Evolutionary conservation across 768 basidiomycete genomes (phyloP).

Genomic region (Lepiota venenata): DNA sequence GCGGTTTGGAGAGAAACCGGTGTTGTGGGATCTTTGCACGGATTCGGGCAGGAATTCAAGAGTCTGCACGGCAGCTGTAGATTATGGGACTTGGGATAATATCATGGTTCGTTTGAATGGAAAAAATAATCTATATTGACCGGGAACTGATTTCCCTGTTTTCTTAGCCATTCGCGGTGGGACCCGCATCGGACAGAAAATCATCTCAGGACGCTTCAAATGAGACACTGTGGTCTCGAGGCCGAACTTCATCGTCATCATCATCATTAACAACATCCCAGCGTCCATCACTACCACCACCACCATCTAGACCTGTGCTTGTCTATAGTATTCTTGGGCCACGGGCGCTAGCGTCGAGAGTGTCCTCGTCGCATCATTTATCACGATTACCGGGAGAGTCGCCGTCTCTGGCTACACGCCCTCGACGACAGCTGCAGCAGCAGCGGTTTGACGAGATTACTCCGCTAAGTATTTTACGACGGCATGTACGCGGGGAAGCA

Average conservation of each 20-base stretch:
- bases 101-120: slow-evolving; percentile 40
- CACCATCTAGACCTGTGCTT: no score
- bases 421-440: neutral
- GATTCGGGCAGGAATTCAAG: slow-evolving; percentile 8
- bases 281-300: no score
- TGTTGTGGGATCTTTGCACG: slow-evolving; percentile 44
- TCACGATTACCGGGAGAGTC: neutral
- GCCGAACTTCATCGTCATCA: no score
- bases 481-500: slow-evolving; percentile 25
- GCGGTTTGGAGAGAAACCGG: slow-evolving; percentile 30
- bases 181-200: no score
- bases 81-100: slow-evolving; percentile 30
- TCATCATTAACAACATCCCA: no score
- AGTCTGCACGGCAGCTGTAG: slow-evolving; percentile 10
- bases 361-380: neutral
- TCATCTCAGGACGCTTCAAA: no score
- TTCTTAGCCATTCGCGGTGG: neutral
- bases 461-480: slow-evolving; percentile 25
- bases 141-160: no score
- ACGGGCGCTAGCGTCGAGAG: no score
- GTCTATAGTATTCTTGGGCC: no score
- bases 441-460: slow-evolving; percentile 6
- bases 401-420: neutral
- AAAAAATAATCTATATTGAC: no score
- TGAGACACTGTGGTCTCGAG: no score